phyloP scores from a whole-genome alignment of 2,329 filamentous ascomycete genomes.

The Fusarium verrucosum region DNA sequence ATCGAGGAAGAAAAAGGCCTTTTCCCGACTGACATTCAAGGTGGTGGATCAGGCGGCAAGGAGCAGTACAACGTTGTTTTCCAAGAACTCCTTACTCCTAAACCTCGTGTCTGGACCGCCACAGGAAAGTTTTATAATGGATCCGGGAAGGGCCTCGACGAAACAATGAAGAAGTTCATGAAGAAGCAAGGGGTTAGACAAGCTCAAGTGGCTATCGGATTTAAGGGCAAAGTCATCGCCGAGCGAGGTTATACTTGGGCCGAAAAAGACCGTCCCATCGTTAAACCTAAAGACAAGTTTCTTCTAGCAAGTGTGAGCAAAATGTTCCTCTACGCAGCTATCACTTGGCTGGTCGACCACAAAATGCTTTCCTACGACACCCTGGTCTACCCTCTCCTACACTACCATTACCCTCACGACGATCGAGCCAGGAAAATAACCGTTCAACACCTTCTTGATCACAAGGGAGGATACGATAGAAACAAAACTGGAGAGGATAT shows the following conservation, averaged over 20 bases:
- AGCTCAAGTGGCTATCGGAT: conserved; percentile 22
- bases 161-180: conserved; percentile 22
- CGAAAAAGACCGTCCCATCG: conserved; percentile 21
- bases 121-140: conserved; percentile 3
- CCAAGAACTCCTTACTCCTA: background rate
- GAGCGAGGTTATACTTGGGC: conserved; percentile 36
- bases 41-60: background rate
- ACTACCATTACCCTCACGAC: conserved; percentile 13
- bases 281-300: conserved; percentile 22
- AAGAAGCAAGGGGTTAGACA: conserved; percentile 29
- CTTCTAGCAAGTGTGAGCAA: conserved; percentile 31
- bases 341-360: conserved; percentile 1
- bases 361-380: background rate
- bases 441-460: conserved; percentile 31
- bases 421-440: conserved; percentile 15
- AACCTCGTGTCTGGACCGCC: conserved; percentile 11
- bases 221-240: background rate
- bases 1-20: background rate
- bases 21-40: conserved; percentile 25
- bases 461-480: conserved; percentile 17
- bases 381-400: conserved; percentile 22
- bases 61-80: conserved; percentile 29
- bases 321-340: conserved; percentile 24
- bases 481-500: conserved; percentile 17
- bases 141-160: conserved; percentile 1